Conservation (phyloP, 2,329 filamentous ascomycete species). For the Exophiala viscosa region DNA sequence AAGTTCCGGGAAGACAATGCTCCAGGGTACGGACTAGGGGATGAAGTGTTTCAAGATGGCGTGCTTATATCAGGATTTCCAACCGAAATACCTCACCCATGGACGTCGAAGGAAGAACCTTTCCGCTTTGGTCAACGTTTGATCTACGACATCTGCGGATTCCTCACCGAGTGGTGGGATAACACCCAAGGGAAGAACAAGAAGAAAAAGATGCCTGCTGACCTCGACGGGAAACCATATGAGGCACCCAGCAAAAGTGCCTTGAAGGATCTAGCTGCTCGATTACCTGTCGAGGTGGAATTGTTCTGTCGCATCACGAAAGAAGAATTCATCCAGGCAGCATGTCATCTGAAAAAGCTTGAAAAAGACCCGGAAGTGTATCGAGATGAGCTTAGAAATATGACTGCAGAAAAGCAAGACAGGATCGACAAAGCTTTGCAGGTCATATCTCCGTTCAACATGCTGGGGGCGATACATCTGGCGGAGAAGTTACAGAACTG, state of each 20-base stretch:
- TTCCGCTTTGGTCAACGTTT: slow-evolving; percentile 21
- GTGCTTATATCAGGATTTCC: slow-evolving; percentile 63
- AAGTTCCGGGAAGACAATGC: slow-evolving; percentile 70
- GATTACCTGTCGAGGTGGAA: slow-evolving; percentile 21
- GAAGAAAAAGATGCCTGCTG: slow-evolving; percentile 28
- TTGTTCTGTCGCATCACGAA: slow-evolving; percentile 21
- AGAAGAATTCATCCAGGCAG: slow-evolving; percentile 23
- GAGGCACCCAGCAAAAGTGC: slow-evolving; percentile 22
- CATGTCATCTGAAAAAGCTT: slow-evolving; percentile 9
- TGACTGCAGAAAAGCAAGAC: slow-evolving; percentile 15
- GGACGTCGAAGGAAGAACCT: slow-evolving; percentile 64
- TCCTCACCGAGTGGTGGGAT: slow-evolving; percentile 33
- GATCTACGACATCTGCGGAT: slow-evolving; percentile 25
- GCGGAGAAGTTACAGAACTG: slow-evolving; percentile 63
- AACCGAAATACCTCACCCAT: slow-evolving; percentile 67
- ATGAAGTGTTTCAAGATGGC: slow-evolving; percentile 63
- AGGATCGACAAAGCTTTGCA: slow-evolving; percentile 15
- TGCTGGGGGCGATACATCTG: slow-evolving; percentile 51
- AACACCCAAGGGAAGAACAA: slow-evolving; percentile 24
- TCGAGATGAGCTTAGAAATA: slow-evolving; percentile 15
- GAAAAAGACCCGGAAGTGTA: slow-evolving; percentile 18
- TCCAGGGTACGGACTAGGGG: slow-evolving; percentile 66
- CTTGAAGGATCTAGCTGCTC: slow-evolving; percentile 21
- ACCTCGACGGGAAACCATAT: slow-evolving; percentile 25
- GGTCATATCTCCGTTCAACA: slow-evolving; percentile 24